A percentile compares a stretch with the other conserved stretches of the same genome.
Conservation (phyloP, 176 grass and related monocot species). For the Aechmea fasciata region DNA sequence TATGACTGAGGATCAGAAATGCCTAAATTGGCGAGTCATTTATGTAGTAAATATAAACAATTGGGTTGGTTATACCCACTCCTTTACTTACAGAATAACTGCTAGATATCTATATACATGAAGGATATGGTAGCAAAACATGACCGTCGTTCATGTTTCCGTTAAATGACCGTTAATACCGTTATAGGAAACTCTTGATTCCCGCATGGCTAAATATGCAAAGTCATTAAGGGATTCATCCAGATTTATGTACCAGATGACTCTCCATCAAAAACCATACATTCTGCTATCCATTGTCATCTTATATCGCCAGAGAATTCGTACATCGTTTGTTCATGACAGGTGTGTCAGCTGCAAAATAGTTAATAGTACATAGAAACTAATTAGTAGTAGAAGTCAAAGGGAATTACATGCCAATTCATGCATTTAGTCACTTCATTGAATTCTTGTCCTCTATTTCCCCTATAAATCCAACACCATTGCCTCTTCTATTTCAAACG, state of each 20-base stretch:
- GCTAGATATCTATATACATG: too few relatives aligned
- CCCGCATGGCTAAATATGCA: not conserved
- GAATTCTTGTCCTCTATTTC: not conserved
- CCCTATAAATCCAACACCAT: not conserved
- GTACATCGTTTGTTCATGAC: too few relatives aligned
- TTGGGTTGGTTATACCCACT: too few relatives aligned
- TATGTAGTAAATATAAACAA: too few relatives aligned
- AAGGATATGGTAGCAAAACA: not conserved
- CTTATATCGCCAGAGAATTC: not conserved
- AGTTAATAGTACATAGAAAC: not conserved
- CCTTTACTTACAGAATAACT: too few relatives aligned
- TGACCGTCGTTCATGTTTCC: not conserved
- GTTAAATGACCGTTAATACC: not conserved
- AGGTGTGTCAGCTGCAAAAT: not conserved
- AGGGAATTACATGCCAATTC: not conserved
- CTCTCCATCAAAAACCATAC: not conserved
- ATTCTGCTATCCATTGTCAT: not conserved
- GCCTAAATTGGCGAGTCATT: too few relatives aligned
- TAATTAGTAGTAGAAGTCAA: not conserved
- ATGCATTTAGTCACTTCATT: not conserved
- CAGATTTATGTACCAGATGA: not conserved
- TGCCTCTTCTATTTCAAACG: not conserved
- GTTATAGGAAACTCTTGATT: not conserved
- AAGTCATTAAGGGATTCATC: not conserved
- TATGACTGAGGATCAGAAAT: too few relatives aligned